Percentiles rank a stretch among this genome's conserved stretches.
Conservation (phyloP, 345 rosid species). For the Gossypioides kirkii region DNA sequence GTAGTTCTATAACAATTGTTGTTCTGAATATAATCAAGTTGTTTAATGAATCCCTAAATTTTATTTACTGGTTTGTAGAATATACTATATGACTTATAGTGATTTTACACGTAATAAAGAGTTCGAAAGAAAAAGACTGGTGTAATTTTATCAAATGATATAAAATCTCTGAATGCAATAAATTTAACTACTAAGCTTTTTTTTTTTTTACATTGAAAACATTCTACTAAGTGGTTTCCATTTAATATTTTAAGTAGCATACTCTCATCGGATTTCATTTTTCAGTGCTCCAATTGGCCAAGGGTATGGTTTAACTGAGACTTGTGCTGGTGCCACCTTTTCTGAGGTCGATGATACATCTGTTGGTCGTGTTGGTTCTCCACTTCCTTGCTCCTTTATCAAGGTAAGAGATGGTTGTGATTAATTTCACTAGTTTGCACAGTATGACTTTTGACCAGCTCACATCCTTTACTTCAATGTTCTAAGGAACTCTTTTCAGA, state of each 20-base stretch:
- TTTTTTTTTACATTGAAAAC: neutral
- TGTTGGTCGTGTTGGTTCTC: slow-evolving; percentile 96
- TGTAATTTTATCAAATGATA: neutral
- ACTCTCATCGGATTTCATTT: slow-evolving; percentile 11
- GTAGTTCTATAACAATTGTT: neutral
- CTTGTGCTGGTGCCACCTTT: slow-evolving; percentile 97
- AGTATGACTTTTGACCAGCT: neutral
- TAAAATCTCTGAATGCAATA: neutral
- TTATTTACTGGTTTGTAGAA: neutral
- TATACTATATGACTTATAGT: neutral
- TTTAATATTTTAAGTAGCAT: slow-evolving; percentile 8
- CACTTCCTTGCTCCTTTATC: slow-evolving; percentile 85
- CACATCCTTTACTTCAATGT: neutral
- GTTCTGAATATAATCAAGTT: neutral
- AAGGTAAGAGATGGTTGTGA: slow-evolving; percentile 50
- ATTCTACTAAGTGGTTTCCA: neutral
- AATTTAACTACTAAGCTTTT: neutral
- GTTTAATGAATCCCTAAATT: neutral
- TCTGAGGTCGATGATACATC: slow-evolving; percentile 94
- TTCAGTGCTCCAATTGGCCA: slow-evolving; percentile 95
- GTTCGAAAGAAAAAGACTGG: neutral
- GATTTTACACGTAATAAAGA: neutral
- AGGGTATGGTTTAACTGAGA: slow-evolving; percentile 99
- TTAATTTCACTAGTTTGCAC: slow-evolving; percentile 5
- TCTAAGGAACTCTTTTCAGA: neutral